A percentile compares a stretch with the other conserved stretches of the same genome.
phyloP scores from a whole-genome alignment of 129 eudicot genomes.

The Tagetes erecta region DNA sequence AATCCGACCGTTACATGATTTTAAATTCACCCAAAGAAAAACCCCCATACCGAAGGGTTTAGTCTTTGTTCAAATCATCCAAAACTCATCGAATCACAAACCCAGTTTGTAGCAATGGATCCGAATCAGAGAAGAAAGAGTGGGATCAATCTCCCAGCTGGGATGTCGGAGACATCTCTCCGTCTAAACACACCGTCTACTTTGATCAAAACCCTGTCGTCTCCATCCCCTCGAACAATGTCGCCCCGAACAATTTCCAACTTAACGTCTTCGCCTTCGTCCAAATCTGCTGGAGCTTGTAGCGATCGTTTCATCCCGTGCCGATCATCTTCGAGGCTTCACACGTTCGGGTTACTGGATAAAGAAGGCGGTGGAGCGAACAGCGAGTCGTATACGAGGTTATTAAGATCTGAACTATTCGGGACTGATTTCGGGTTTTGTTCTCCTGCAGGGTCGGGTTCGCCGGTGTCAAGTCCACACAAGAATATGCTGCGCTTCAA shows the following conservation, averaged over 20 bases:
- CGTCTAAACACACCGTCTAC: slow-evolving; percentile 59
- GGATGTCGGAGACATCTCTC: slow-evolving; percentile 82
- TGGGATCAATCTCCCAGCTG: slow-evolving; percentile 87
- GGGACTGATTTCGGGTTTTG: slow-evolving; percentile 87
- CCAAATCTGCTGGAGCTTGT: slow-evolving; percentile 64
- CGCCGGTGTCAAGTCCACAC: slow-evolving; percentile 61
- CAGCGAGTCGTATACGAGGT: slow-evolving; percentile 72
- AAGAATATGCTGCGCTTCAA: slow-evolving; percentile 88
- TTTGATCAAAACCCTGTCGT: slow-evolving; percentile 33
- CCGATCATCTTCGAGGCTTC: slow-evolving; percentile 89
- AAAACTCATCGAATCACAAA: neutral
- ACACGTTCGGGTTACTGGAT: slow-evolving; percentile 77
- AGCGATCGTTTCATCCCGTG: slow-evolving; percentile 96
- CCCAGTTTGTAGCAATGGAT: slow-evolving; percentile 41
- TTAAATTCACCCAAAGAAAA: neutral
- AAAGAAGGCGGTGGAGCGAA: slow-evolving; percentile 58
- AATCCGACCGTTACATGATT: slow-evolving; percentile 34
- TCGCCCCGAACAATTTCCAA: slow-evolving; percentile 58
- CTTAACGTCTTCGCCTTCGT: slow-evolving; percentile 60
- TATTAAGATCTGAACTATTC: slow-evolving; percentile 71
- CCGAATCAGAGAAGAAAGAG: slow-evolving; percentile 73
- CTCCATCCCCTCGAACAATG: slow-evolving; percentile 60
- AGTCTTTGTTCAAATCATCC: slow-evolving; percentile 7
- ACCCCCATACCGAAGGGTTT: slow-evolving; percentile 33
- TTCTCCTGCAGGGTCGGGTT: slow-evolving; percentile 81